phyloP scores from a whole-genome alignment of 306 rosid species.

The Mimosa bimucronata region DNA sequence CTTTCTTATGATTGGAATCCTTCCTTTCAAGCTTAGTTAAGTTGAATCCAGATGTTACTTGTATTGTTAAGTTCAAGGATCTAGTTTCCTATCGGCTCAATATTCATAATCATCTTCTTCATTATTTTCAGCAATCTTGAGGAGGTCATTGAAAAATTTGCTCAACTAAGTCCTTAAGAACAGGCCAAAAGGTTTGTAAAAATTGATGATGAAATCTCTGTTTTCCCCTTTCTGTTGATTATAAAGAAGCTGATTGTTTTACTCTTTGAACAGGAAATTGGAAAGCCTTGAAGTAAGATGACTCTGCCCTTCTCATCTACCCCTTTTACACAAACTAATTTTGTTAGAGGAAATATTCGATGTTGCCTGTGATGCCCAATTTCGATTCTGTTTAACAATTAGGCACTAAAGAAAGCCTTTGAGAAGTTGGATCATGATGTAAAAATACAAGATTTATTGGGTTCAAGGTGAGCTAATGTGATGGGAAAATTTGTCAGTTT shows the following conservation, averaged over 20 bases:
- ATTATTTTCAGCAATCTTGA: constrained; percentile 57
- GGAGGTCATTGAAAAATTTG: constrained; percentile 68
- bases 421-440: constrained; percentile 84
- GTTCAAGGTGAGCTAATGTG: constrained; percentile 56
- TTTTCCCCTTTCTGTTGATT: constrained; percentile 16
- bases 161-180: constrained; percentile 74
- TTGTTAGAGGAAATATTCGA: constrained; percentile 12
- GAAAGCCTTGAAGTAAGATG: constrained; percentile 84
- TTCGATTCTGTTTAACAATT: constrained; percentile 41
- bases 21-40: constrained; percentile 1
- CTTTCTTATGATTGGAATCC: constrained; percentile 20
- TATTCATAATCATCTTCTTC: constrained; percentile 12
- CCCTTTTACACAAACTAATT: constrained; percentile 13
- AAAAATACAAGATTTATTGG: constrained; percentile 66
- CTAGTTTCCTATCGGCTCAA: not conserved
- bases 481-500: constrained; percentile 34
- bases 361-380: constrained; percentile 26
- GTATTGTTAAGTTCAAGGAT: not conserved
- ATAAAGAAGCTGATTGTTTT: constrained; percentile 35
- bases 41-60: constrained; percentile 23
- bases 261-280: constrained; percentile 68
- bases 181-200: constrained; percentile 71
- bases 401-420: constrained; percentile 83
- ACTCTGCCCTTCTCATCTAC: constrained; percentile 24
- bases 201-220: not conserved